Evolutionary conservation across 2,329 filamentous ascomycete genomes (phyloP).

Genomic region (Zymoseptoria passerinii): DNA sequence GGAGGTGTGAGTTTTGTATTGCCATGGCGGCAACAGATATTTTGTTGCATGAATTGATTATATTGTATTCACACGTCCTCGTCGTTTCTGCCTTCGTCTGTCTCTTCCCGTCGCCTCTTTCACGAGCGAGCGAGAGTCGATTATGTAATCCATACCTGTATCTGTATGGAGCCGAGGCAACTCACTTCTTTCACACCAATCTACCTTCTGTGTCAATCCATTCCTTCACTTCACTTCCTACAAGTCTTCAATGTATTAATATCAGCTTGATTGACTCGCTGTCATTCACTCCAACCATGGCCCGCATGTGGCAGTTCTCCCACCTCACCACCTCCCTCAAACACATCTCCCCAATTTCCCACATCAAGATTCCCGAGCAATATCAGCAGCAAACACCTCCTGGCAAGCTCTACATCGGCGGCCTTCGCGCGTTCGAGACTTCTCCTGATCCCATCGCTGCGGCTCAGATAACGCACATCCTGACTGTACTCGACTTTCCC

Average conservation of each 20-base stretch:
- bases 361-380: conserved; percentile 11
- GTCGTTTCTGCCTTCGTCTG: neutral
- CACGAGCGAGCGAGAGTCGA: neutral
- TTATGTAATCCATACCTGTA: neutral
- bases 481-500: conserved; percentile 65
- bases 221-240: neutral
- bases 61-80: neutral
- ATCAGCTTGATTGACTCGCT: too few relatives aligned
- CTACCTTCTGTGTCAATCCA: neutral
- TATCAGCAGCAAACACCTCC: conserved; percentile 17
- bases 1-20: neutral
- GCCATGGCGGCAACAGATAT: neutral
- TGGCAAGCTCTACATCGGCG: conserved; percentile 34
- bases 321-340: conserved; percentile 18
- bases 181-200: neutral
- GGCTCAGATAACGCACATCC: conserved; percentile 73
- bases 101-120: neutral
- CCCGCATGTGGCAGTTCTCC: conserved; percentile 24
- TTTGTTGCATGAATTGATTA: neutral
- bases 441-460: conserved; percentile 45
- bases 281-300: conserved; percentile 3
- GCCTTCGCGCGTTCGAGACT: conserved; percentile 36
- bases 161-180: neutral
- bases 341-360: conserved; percentile 33
- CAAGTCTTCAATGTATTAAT: too few relatives aligned